phyloP scores from a whole-genome alignment of 257 asterid species.

The Primulina eburnea region DNA sequence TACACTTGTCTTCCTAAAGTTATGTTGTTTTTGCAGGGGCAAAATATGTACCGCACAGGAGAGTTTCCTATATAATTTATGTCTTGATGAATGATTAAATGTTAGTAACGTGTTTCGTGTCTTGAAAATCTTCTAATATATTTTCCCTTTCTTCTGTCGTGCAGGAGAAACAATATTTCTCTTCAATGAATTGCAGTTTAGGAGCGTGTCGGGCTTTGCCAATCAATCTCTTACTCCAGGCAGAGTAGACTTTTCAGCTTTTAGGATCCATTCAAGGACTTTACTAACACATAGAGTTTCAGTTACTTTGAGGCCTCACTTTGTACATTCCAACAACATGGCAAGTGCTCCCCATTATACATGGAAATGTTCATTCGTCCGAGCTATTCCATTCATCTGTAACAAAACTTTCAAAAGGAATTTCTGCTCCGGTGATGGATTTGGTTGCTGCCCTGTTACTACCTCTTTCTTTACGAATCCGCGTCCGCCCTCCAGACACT shows the following conservation, averaged over 20 bases:
- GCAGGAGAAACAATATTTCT: too few relatives aligned
- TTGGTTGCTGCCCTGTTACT: background rate
- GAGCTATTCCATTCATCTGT: background rate
- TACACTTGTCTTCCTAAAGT: slow-evolving; percentile 31
- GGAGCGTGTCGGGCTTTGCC: slow-evolving; percentile 14
- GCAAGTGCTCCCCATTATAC: background rate
- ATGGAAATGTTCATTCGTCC: background rate
- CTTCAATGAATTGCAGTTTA: slow-evolving; percentile 23
- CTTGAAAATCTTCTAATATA: too few relatives aligned
- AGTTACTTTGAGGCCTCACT: slow-evolving; percentile 2
- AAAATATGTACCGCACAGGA: slow-evolving; percentile 42
- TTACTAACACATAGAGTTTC: slow-evolving; percentile 12
- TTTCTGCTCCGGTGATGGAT: background rate
- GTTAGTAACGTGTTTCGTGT: too few relatives aligned
- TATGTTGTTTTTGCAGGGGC: slow-evolving; percentile 65
- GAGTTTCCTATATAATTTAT: slow-evolving; percentile 40
- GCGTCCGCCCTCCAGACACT: background rate
- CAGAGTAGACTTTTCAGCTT: slow-evolving; percentile 5
- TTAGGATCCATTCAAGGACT: background rate
- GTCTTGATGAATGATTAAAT: too few relatives aligned
- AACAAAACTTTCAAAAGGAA: background rate
- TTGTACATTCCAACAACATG: background rate
- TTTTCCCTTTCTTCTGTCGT: too few relatives aligned
- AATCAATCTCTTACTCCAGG: background rate
- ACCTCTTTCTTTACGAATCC: background rate